Percentiles rank a stretch among this genome's conserved stretches.
Evolutionary conservation across 129 eudicot genomes (phyloP).

Genomic region (Escallonia rubra): DNA sequence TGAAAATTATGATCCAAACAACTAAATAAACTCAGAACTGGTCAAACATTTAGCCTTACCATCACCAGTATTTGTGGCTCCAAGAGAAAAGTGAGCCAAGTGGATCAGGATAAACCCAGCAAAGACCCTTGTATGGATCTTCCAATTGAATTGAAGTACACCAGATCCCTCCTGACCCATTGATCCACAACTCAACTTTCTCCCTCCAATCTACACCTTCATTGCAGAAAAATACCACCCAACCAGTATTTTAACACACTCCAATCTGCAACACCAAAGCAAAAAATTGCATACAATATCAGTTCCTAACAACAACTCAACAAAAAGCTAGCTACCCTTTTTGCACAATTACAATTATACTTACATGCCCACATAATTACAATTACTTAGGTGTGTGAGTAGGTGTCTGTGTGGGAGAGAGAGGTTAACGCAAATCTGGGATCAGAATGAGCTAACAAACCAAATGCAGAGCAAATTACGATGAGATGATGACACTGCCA

Average conservation of each 20-base stretch:
- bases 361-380: too few relatives aligned
- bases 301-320: slow-evolving; percentile 3
- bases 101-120: slow-evolving; percentile 36
- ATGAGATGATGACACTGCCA: background rate
- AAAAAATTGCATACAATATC: slow-evolving; percentile 5
- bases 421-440: background rate
- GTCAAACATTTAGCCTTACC: slow-evolving; percentile 39
- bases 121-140: slow-evolving; percentile 32
- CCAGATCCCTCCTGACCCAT: slow-evolving; percentile 64
- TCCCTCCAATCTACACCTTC: slow-evolving; percentile 33
- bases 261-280: slow-evolving; percentile 26
- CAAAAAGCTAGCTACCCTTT: background rate
- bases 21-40: slow-evolving; percentile 4
- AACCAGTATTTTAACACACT: slow-evolving; percentile 21
- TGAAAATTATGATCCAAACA: too few relatives aligned
- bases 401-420: background rate
- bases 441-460: slow-evolving; percentile 2
- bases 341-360: background rate
- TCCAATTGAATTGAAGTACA: slow-evolving; percentile 9
- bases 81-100: slow-evolving; percentile 34
- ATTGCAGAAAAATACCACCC: slow-evolving; percentile 20
- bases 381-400: too few relatives aligned
- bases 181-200: slow-evolving; percentile 26
- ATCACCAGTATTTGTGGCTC: slow-evolving; percentile 61
- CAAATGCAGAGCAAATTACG: background rate